Evolutionary conservation across 306 rosid genomes (phyloP).

Genomic region (Betula pendula): DNA sequence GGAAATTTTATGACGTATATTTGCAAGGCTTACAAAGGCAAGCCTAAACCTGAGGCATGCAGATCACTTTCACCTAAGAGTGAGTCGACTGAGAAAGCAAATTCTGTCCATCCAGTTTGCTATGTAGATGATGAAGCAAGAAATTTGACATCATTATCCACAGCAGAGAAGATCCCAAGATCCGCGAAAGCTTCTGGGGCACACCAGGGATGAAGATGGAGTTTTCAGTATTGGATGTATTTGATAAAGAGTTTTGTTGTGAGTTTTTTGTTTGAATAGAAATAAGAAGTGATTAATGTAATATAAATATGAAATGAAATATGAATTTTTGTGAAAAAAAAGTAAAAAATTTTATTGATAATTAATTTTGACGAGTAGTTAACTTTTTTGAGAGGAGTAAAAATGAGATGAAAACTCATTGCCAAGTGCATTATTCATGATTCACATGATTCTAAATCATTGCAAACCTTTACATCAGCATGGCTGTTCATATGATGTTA

Average conservation of each 20-base stretch:
- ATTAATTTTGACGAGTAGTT: no score
- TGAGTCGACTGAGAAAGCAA: conserved; percentile 21
- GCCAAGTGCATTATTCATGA: no score
- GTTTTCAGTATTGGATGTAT: conserved; percentile 2
- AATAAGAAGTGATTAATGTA: no score
- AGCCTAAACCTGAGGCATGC: conserved; percentile 51
- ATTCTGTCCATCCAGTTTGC: conserved; percentile 42
- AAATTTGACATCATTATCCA: conserved; percentile 34
- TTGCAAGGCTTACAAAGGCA: conserved; percentile 61
- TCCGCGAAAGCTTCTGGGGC: background rate
- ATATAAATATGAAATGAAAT: no score
- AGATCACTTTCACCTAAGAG: conserved; percentile 34
- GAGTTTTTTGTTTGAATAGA: no score
- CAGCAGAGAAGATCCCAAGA: conserved; percentile 13
- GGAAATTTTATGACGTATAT: conserved; percentile 53
- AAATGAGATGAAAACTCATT: no score
- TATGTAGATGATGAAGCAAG: conserved; percentile 23
- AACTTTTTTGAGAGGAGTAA: no score
- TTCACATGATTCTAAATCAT: background rate
- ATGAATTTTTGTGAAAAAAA: no score
- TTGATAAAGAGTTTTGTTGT: no score
- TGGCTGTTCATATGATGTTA: background rate
- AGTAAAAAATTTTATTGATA: no score
- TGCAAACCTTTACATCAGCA: no score
- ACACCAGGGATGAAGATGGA: conserved; percentile 7